These are phyloP conservation scores for Xylaria grammica DNA, from an alignment of 495 filamentous ascomycete genomes.

Conservation along the genomic window DNA sequence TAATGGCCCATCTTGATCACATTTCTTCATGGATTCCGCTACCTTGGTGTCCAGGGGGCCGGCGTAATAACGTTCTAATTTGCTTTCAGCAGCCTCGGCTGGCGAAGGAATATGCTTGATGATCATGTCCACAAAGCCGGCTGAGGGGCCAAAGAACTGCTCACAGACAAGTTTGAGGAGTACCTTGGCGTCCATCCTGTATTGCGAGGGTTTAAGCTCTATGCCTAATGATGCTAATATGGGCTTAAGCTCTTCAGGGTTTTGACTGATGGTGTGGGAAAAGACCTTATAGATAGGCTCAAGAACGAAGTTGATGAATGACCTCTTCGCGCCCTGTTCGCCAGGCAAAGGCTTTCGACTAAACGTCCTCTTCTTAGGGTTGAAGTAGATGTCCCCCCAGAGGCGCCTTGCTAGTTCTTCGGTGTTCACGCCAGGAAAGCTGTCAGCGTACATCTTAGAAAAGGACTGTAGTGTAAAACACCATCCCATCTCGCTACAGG, in stretches of 20 bases:
- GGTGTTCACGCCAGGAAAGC: constrained; percentile 77
- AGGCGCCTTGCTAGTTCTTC: constrained; percentile 79
- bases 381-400: constrained; percentile 98
- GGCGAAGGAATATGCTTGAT: constrained; percentile 90
- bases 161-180: constrained; percentile 89
- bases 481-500: constrained; percentile 92
- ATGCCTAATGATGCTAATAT: constrained; percentile 85
- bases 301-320: constrained; percentile 92
- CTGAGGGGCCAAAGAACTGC: constrained; percentile 90
- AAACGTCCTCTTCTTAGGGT: constrained; percentile 86
- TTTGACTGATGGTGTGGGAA: constrained; percentile 92
- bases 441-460: constrained; percentile 93
- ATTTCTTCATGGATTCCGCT: constrained; percentile 77
- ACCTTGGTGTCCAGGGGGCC: constrained; percentile 90
- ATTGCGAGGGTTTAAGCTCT: constrained; percentile 85
- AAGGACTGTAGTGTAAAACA: constrained; percentile 94
- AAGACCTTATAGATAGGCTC: constrained; percentile 98
- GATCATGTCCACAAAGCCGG: constrained; percentile 95
- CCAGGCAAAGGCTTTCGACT: constrained; percentile 72
- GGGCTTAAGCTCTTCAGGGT: constrained; percentile 80
- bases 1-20: constrained; percentile 88
- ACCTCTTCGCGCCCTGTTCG: constrained; percentile 79
- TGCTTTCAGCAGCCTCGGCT: constrained; percentile 73
- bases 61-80: constrained; percentile 87
- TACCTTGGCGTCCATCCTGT: constrained; percentile 85